Conservation (phyloP, 192 early-diverging fungal genomes). For the Mortierella alpina region DNA sequence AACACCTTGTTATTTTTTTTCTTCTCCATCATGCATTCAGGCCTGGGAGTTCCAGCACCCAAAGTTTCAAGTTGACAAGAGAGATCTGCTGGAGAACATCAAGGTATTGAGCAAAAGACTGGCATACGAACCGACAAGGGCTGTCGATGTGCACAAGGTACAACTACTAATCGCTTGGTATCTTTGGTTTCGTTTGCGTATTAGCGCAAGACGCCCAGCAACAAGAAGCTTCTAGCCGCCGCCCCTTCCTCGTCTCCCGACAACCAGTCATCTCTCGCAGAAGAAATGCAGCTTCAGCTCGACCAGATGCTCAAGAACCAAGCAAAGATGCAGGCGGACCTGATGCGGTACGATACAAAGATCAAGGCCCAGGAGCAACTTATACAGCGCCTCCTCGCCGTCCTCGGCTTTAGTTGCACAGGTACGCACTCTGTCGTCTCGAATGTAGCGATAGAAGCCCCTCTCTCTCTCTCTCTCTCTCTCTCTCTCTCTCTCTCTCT, state of each 20-base stretch:
- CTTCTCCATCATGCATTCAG: slow-evolving; percentile 23
- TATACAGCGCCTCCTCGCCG: slow-evolving; percentile 56
- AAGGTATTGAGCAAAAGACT: slow-evolving; percentile 38
- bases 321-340: slow-evolving; percentile 57
- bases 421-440: slow-evolving; percentile 28
- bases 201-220: slow-evolving; percentile 56
- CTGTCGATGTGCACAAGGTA: neutral
- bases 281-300: slow-evolving; percentile 55
- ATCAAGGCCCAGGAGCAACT: slow-evolving; percentile 60
- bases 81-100: slow-evolving; percentile 66
- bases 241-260: slow-evolving; percentile 9
- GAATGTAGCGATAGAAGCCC: neutral
- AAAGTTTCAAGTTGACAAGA: slow-evolving; percentile 67
- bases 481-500: slow-evolving; percentile 1
- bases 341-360: slow-evolving; percentile 56
- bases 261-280: slow-evolving; percentile 10
- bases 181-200: neutral
- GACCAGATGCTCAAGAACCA: slow-evolving; percentile 55
- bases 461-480: neutral
- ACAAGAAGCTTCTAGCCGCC: slow-evolving; percentile 32
- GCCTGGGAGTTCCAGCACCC: slow-evolving; percentile 79
- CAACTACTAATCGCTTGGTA: neutral
- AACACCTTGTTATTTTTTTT: neutral
- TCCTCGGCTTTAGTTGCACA: slow-evolving; percentile 47
- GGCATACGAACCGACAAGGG: neutral